phyloP scores from a whole-genome alignment of 1,284 basidiomycete genomes.

The Melampsora larici-populina region DNA sequence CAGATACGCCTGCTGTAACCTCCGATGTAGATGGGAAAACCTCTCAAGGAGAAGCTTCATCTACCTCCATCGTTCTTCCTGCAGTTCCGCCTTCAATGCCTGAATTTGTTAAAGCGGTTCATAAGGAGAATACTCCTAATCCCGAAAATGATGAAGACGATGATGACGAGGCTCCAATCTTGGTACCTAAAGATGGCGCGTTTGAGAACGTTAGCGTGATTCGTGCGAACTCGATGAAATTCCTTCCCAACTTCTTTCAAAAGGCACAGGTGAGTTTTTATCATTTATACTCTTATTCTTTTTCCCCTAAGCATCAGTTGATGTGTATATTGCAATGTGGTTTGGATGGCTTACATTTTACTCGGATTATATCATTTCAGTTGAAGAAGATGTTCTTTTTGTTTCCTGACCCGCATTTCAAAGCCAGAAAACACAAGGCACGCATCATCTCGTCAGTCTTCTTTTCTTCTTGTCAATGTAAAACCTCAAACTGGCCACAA shows the following conservation, averaged over 20 bases:
- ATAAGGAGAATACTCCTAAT: constrained; percentile 27
- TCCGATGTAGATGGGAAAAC: constrained; percentile 12
- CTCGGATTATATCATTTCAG: constrained; percentile 45
- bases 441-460: constrained; percentile 74
- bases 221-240: constrained; percentile 97
- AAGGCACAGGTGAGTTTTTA: constrained; percentile 68
- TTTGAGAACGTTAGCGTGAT: constrained; percentile 93
- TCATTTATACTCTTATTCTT: constrained; percentile 1
- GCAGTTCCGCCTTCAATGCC: constrained; percentile 26
- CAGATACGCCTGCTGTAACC: neutral
- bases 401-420: constrained; percentile 99
- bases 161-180: constrained; percentile 38
- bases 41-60: neutral
- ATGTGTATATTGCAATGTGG: neutral
- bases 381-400: constrained; percentile 93
- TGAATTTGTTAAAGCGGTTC: constrained; percentile 36
- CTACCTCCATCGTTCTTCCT: constrained; percentile 9
- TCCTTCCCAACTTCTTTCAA: constrained; percentile 91
- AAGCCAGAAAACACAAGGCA: constrained; percentile 93
- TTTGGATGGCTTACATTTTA: neutral
- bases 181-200: constrained; percentile 54
- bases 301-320: neutral
- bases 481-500: neutral
- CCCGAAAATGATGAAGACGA: constrained; percentile 21
- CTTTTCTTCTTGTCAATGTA: neutral